A percentile compares a stretch with the other conserved stretches of the same genome.
Conservation (phyloP, 2,329 filamentous ascomycete genomes). For the Botrytis tulipae region DNA sequence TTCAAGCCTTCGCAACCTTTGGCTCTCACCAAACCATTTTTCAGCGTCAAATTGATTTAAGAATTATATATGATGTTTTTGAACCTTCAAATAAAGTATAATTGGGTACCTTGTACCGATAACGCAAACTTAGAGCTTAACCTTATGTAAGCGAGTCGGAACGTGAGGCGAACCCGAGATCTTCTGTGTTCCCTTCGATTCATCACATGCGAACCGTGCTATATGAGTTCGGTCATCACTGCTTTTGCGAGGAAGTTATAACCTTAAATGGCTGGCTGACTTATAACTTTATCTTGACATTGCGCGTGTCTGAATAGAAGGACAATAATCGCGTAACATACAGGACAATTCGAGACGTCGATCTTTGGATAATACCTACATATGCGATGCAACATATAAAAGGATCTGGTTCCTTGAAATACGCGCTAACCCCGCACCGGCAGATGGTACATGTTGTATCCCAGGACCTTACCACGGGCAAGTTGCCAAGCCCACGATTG, state of each 20-base stretch:
- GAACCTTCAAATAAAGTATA: neutral
- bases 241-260: neutral
- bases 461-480: neutral
- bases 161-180: neutral
- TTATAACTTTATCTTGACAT: neutral
- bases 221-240: neutral
- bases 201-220: slow-evolving; percentile 4
- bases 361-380: neutral
- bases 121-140: neutral
- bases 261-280: neutral
- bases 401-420: neutral
- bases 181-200: neutral
- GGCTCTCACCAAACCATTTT: neutral
- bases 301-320: neutral
- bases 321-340: neutral
- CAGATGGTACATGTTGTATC: neutral
- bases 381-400: neutral
- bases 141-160: neutral
- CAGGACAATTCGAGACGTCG: neutral
- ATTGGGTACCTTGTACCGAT: neutral
- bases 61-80: neutral
- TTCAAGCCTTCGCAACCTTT: neutral
- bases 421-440: neutral
- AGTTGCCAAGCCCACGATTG: neutral
- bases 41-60: neutral